These are phyloP conservation scores for Wallemia ichthyophaga DNA, from an alignment of 1,284 basidiomycete genomes.

Conservation along the genomic window DNA sequence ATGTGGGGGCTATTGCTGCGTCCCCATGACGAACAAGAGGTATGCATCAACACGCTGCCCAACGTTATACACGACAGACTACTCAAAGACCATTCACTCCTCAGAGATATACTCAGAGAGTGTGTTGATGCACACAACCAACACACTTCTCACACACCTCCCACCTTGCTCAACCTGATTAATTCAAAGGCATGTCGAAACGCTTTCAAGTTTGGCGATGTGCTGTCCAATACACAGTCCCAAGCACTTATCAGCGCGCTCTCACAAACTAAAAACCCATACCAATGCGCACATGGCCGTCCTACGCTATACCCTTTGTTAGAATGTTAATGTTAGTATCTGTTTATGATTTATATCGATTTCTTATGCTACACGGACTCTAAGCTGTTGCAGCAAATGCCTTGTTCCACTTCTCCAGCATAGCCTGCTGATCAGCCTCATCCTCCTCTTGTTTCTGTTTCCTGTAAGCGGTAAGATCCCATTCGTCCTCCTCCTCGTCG, in stretches of 20 bases:
- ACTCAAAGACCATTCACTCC: neutral
- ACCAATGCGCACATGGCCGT: neutral
- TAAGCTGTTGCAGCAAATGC: neutral
- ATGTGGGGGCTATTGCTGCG: neutral
- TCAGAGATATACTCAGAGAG: neutral
- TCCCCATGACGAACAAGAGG: no score
- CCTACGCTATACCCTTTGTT: neutral
- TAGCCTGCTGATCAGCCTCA: neutral
- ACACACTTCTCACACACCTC: neutral
- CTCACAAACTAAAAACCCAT: neutral
- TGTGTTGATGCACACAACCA: neutral
- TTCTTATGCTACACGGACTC: no score
- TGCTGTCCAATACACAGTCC: neutral
- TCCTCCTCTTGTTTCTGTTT: constrained; percentile 30
- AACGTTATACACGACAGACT: neutral
- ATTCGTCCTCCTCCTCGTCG: constrained; percentile 36
- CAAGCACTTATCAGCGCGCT: neutral
- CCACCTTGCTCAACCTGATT: neutral
- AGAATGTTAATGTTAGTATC: no score
- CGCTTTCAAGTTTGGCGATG: neutral
- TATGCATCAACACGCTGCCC: neutral
- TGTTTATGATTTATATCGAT: no score
- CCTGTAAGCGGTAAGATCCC: constrained; percentile 36
- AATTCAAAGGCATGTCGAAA: neutral
- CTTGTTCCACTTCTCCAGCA: neutral